Conservation (phyloP, 306 rosid species). For the Dryas drummondii region DNA sequence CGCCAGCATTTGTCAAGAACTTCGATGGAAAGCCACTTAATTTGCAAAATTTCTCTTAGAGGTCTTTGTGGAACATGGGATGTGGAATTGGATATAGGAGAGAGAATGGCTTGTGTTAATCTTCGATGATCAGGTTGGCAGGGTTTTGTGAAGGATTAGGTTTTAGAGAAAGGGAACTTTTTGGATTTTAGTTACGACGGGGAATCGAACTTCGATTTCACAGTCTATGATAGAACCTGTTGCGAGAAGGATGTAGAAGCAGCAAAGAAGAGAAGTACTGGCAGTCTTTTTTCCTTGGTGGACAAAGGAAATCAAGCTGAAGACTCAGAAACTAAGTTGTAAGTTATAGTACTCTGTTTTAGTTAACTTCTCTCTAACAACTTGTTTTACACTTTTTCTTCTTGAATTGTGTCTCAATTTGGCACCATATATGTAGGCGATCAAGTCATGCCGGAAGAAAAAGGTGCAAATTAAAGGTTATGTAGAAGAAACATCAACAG, state of each 20-base stretch:
- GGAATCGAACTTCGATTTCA: conserved; percentile 56
- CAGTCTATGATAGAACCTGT: conserved; percentile 15
- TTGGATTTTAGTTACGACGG: conserved; percentile 71
- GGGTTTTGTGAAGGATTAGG: conserved; percentile 62
- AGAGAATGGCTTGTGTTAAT: conserved; percentile 42
- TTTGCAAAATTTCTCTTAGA: conserved; percentile 35
- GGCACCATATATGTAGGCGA: too few relatives aligned
- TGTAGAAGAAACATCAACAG: not conserved
- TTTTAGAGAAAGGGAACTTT: conserved; percentile 63
- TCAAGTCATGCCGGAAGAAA: not conserved
- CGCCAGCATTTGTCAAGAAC: not conserved
- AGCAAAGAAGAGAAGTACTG: not conserved
- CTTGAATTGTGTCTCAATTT: too few relatives aligned
- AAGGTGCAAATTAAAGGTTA: not conserved
- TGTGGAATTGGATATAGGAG: conserved; percentile 48
- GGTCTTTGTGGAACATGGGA: conserved; percentile 78
- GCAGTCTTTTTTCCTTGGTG: not conserved
- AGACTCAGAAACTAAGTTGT: not conserved
- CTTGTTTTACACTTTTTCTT: too few relatives aligned
- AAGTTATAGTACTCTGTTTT: not conserved
- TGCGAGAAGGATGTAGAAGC: not conserved
- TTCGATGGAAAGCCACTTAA: not conserved
- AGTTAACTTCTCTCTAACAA: too few relatives aligned
- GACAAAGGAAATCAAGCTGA: not conserved
- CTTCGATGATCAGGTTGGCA: conserved; percentile 67